Percentiles rank a stretch among this genome's conserved stretches.
Evolutionary conservation across 345 rosid species (phyloP).

Genomic region (Cochlearia excelsa): DNA sequence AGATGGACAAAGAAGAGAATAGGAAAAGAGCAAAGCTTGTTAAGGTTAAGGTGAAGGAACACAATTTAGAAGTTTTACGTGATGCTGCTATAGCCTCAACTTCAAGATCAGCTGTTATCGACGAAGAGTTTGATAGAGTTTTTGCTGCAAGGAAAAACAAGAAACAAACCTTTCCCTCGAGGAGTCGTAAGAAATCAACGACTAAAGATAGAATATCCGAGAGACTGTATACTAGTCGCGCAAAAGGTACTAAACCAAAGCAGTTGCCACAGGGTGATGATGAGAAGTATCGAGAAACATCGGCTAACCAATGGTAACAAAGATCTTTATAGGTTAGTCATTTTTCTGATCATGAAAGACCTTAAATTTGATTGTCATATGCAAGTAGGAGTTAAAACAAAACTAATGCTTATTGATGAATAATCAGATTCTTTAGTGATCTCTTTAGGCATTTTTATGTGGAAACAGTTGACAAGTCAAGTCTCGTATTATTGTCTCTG

Average conservation of each 20-base stretch:
- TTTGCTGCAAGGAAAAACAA: constrained; percentile 41
- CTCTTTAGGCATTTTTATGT: neutral
- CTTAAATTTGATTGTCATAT: no score
- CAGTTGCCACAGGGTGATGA: constrained; percentile 58
- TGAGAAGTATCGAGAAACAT: constrained; percentile 59
- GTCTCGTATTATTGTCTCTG: neutral
- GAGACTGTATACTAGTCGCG: constrained; percentile 41
- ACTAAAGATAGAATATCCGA: constrained; percentile 57
- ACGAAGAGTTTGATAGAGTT: constrained; percentile 40
- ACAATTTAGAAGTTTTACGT: constrained; percentile 68
- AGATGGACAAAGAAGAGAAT: constrained; percentile 49
- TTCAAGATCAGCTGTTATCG: constrained; percentile 52
- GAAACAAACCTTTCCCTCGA: constrained; percentile 60
- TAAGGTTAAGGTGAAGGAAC: constrained; percentile 63
- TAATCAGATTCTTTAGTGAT: constrained; percentile 9
- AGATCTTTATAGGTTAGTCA: neutral
- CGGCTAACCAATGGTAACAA: constrained; percentile 81
- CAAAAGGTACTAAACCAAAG: constrained; percentile 40
- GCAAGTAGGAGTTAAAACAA: no score
- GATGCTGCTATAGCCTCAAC: constrained; percentile 81
- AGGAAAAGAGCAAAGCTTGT: constrained; percentile 70
- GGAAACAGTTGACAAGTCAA: constrained; percentile 7
- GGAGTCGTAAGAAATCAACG: constrained; percentile 62
- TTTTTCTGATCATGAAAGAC: neutral
- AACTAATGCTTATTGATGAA: neutral